Evolutionary conservation across 192 early-diverging fungal genomes (phyloP).

Genomic region (Coemansia sp.): DNA sequence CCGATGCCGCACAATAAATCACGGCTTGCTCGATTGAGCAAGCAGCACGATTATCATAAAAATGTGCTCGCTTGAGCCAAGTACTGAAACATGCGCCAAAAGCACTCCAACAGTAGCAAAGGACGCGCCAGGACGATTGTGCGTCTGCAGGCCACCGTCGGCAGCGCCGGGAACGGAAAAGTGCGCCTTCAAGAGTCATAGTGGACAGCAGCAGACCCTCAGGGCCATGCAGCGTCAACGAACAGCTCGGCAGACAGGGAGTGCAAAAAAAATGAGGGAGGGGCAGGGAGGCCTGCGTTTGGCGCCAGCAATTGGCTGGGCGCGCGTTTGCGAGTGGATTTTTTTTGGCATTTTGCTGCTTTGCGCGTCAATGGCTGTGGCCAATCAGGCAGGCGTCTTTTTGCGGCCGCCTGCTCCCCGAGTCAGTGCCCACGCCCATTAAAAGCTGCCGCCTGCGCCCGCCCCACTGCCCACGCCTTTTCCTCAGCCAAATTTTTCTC

Average conservation of each 20-base stretch:
- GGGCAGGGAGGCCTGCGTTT: background rate
- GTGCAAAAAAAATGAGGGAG: background rate
- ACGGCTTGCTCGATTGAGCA: no score
- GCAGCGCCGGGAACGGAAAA: background rate
- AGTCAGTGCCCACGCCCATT: slow-evolving; percentile 7
- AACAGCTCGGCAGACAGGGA: background rate
- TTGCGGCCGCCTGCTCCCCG: no score
- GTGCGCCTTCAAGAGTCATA: no score
- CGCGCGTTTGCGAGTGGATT: slow-evolving; percentile 13
- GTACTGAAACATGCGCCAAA: no score
- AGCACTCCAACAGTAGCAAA: no score
- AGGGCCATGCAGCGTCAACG: background rate
- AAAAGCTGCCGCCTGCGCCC: background rate
- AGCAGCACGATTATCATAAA: no score
- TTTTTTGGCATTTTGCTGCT: slow-evolving; percentile 7
- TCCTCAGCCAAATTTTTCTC: slow-evolving; percentile 22
- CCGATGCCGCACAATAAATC: no score
- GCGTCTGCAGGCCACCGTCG: no score
- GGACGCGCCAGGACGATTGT: no score
- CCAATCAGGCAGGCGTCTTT: slow-evolving; percentile 2
- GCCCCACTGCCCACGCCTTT: background rate
- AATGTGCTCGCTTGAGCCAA: no score
- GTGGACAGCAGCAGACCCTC: no score
- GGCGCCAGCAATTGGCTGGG: slow-evolving; percentile 10
- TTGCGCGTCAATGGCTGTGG: slow-evolving; percentile 5